Conservation (phyloP, 371 early-diverging fungal species). For the Apophysomyces trapeziformis region DNA sequence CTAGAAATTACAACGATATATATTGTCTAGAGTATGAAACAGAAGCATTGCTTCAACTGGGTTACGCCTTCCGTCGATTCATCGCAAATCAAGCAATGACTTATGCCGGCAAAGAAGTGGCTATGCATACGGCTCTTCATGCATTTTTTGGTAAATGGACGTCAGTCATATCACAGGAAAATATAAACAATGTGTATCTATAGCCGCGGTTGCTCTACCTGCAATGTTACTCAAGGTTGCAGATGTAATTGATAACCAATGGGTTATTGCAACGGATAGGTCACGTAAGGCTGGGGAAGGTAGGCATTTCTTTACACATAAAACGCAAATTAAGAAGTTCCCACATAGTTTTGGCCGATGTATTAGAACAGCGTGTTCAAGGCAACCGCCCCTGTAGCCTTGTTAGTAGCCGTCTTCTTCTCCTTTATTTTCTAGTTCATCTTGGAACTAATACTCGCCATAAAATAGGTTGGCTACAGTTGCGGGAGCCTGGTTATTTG, state of each 20-base stretch:
- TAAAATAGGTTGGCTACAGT: slow-evolving; percentile 75
- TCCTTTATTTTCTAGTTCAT: neutral
- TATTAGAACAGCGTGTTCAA: slow-evolving; percentile 81
- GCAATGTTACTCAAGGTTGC: slow-evolving; percentile 57
- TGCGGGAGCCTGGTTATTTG: slow-evolving; percentile 93
- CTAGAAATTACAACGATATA: slow-evolving; percentile 47
- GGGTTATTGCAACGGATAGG: slow-evolving; percentile 85
- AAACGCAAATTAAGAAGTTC: neutral
- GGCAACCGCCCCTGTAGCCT: slow-evolving; percentile 92
- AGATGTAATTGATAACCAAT: slow-evolving; percentile 88
- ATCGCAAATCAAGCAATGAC: slow-evolving; percentile 83
- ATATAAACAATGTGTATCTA: slow-evolving; percentile 8
- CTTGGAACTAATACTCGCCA: neutral
- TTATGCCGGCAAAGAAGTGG: slow-evolving; percentile 84
- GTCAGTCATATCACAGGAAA: neutral
- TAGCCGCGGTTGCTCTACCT: slow-evolving; percentile 85
- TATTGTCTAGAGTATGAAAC: slow-evolving; percentile 80
- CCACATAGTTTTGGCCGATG: slow-evolving; percentile 75
- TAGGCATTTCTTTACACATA: slow-evolving; percentile 17
- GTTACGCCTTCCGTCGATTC: slow-evolving; percentile 78
- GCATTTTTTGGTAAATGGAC: slow-evolving; percentile 57
- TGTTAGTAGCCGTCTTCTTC: slow-evolving; percentile 34
- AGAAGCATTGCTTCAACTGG: slow-evolving; percentile 74
- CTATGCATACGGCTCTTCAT: slow-evolving; percentile 85
- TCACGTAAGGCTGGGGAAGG: slow-evolving; percentile 87